Percentiles rank a stretch among this genome's conserved stretches.
Evolutionary conservation across 176 grass and related monocot species (phyloP).

Genomic region (maize (Zea mays)): DNA sequence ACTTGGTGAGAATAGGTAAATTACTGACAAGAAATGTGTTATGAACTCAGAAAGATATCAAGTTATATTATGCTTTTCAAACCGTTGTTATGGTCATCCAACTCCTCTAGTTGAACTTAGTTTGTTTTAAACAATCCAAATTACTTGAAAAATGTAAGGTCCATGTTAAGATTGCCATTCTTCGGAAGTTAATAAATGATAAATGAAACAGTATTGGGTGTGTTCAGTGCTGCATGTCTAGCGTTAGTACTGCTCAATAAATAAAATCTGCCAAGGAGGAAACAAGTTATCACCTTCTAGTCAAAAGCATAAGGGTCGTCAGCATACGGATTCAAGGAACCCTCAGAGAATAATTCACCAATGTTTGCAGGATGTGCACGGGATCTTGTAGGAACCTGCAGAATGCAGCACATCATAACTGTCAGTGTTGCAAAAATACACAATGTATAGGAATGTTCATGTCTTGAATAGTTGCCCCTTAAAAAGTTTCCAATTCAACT

Average conservation of each 20-base stretch:
- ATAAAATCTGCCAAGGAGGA: not conserved
- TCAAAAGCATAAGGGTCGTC: constrained; percentile 95
- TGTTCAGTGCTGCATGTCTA: not conserved
- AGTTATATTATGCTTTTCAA: constrained; percentile 13
- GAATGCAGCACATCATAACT: constrained; percentile 22
- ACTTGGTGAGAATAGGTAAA: not conserved
- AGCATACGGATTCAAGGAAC: constrained; percentile 92
- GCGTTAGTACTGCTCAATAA: not conserved
- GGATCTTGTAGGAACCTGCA: constrained; percentile 54
- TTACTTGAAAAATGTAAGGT: constrained; percentile 21
- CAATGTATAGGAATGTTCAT: not conserved
- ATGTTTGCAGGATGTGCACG: constrained; percentile 63
- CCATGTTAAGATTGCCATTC: constrained; percentile 28
- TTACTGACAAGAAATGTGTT: not conserved
- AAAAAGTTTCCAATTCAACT: constrained; percentile 14
- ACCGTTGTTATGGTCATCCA: not conserved
- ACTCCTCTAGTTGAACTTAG: constrained; percentile 26
- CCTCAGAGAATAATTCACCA: constrained; percentile 92
- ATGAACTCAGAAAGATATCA: not conserved
- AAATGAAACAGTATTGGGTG: constrained; percentile 9
- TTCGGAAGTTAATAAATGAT: constrained; percentile 1
- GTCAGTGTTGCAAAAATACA: constrained; percentile 9
- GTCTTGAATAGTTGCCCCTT: constrained; percentile 9
- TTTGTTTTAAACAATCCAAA: constrained; percentile 5
- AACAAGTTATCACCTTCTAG: constrained; percentile 62